Evolutionary conservation across 805 yeast species (phyloP), one percentile per base, ranked within the genome.

Genomic region (Suhomyces emberorum): DNA sequence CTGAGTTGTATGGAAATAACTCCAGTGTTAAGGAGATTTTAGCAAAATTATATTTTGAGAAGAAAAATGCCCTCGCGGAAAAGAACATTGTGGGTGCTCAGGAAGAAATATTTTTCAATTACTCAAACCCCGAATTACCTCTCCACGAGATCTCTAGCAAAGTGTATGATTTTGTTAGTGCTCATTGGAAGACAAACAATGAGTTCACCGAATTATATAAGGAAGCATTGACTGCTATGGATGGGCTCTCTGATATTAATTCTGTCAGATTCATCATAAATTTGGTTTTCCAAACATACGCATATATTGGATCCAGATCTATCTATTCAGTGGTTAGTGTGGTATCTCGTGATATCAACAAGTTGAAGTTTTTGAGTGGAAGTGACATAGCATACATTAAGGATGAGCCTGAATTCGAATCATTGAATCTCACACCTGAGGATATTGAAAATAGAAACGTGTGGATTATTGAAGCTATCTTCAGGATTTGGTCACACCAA

Each of bases 291-390:
- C 91, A 86, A 51, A 70, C 83, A 0, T 71, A 87, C 34, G 83
- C 91, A 30, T 81, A 81, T 47, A 81, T 88, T 39, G 97, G 98
- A 10, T 82, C 88, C 31, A 75, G 97, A 54, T 89, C 97, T 0
- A 72, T 89, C 28, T 86, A 65, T 46, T 68, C 74, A 1, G 69
- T 65, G 21, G 70, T 68, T 10, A 59, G 66, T 42, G 59, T 68
- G 18, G 46, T 68, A 31, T 52, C 62, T 24, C 57, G 74, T 38
- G 74, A 68, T 40, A 47, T 66, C 26, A 59, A 54, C 33, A 68
- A 68, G 46, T 53, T 68, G 46, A 64, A 60, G 46, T 64, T 46
- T 44, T 44, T 65, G 35, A 54, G 63, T 38, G 72, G 72, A 2
- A 45, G 51, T 18, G 38, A 48, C 12, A 55, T 67, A 17, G 48